Percentiles rank a stretch among this genome's conserved stretches.
phyloP scores from a whole-genome alignment of 2,329 filamentous ascomycete species.

The Penicillium sp. region DNA sequence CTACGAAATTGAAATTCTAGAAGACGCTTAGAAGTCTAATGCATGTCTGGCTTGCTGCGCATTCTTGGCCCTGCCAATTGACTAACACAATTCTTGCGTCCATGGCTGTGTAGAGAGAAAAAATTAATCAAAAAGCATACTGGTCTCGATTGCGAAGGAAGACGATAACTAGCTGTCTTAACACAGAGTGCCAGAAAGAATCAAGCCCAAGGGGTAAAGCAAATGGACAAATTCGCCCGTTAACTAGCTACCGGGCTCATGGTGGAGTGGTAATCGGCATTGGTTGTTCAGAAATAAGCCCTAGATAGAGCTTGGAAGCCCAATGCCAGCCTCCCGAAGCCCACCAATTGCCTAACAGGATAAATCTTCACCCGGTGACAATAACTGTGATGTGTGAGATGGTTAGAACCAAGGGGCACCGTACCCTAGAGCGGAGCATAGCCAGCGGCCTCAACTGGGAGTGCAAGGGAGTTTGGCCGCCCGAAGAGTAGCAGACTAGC shows the following conservation, averaged over 20 bases:
- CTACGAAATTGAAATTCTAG: background rate
- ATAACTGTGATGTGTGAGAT: slow-evolving; percentile 10
- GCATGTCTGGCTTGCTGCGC: background rate
- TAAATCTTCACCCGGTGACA: slow-evolving; percentile 12
- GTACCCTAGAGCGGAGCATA: slow-evolving; percentile 12
- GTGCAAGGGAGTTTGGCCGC: slow-evolving; percentile 6
- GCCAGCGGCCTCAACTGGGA: slow-evolving; percentile 7
- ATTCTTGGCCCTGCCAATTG: background rate
- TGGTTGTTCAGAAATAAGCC: background rate
- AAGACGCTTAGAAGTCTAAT: background rate
- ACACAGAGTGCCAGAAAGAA: slow-evolving; percentile 20
- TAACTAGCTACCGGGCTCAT: slow-evolving; percentile 6
- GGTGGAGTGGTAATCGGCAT: slow-evolving; percentile 8
- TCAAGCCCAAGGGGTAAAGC: slow-evolving; percentile 14
- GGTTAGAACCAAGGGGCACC: slow-evolving; percentile 14
- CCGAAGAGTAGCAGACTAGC: slow-evolving; percentile 12
- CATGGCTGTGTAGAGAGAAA: background rate
- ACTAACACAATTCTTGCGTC: too few relatives aligned
- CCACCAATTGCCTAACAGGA: slow-evolving; percentile 11
- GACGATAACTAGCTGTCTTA: slow-evolving; percentile 16
- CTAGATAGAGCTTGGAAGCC: background rate
- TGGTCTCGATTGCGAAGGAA: slow-evolving; percentile 19
- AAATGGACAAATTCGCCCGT: slow-evolving; percentile 20
- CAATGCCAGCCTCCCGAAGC: slow-evolving; percentile 13
- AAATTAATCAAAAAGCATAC: slow-evolving; percentile 3